These are phyloP conservation scores for Trichopus zeylanicus DNA, from an alignment of 116 monocot species.

Conservation along the genomic window DNA sequence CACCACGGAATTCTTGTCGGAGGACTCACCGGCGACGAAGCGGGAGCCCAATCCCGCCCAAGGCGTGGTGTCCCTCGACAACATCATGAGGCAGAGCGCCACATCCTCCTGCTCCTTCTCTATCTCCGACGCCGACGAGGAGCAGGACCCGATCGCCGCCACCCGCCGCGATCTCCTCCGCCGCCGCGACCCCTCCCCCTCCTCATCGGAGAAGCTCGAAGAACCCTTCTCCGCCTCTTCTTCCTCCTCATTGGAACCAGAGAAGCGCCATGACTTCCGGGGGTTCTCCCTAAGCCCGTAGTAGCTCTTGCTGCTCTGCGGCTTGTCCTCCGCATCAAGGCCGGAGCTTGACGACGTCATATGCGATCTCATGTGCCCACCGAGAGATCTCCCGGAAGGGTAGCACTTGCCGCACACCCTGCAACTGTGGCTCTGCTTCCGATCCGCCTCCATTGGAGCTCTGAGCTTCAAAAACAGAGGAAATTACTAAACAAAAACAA, in stretches of 20 bases:
- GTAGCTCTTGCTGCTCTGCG: background rate
- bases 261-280: slow-evolving; percentile 31
- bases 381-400: slow-evolving; percentile 44
- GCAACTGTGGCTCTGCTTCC: slow-evolving; percentile 24
- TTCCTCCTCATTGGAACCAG: background rate
- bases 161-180: slow-evolving; percentile 14
- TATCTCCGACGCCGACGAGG: slow-evolving; percentile 3
- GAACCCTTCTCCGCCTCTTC: background rate
- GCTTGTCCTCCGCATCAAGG: slow-evolving; percentile 1
- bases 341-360: background rate
- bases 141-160: slow-evolving; percentile 2
- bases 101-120: slow-evolving; percentile 30
- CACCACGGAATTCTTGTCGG: slow-evolving; percentile 24
- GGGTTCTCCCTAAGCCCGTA: slow-evolving; percentile 56
- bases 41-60: background rate
- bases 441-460: no score
- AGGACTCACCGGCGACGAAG: background rate
- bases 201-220: background rate
- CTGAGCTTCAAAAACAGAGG: no score
- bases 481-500: background rate
- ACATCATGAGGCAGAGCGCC: slow-evolving; percentile 42
- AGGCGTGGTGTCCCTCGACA: slow-evolving; percentile 21
- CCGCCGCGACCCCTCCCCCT: slow-evolving; percentile 18
- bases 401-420: slow-evolving; percentile 44
- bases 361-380: slow-evolving; percentile 71